Evolutionary conservation across 805 yeast genomes (phyloP).

Genomic region (Saccharomycopsis olivae): DNA sequence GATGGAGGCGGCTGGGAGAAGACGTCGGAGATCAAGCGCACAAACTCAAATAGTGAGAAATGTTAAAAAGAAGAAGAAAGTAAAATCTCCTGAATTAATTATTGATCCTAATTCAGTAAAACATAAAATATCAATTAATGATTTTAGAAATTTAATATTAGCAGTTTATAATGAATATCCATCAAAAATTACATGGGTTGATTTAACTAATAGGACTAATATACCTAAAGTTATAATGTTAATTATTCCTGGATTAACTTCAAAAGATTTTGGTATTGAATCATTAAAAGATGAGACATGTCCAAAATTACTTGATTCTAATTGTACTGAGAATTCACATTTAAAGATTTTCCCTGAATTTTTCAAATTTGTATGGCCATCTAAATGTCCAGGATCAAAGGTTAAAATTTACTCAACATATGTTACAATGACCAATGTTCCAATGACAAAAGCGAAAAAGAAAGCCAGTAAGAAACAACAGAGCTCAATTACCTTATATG

Average conservation of each 20-base stretch:
- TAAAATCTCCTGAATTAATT: slow-evolving; percentile 25
- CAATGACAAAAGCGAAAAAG: slow-evolving; percentile 34
- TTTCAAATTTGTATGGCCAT: slow-evolving; percentile 37
- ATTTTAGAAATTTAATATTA: slow-evolving; percentile 37
- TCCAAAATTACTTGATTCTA: slow-evolving; percentile 6
- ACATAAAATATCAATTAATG: slow-evolving; percentile 27
- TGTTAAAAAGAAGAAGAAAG: slow-evolving; percentile 25
- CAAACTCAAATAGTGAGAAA: slow-evolving; percentile 4
- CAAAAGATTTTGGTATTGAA: slow-evolving; percentile 32
- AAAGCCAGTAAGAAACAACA: slow-evolving; percentile 14
- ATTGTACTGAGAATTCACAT: slow-evolving; percentile 3
- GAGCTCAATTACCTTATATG: slow-evolving; percentile 34
- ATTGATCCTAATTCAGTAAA: slow-evolving; percentile 24
- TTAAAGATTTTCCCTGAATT: slow-evolving; percentile 25
- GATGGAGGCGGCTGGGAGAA: not conserved
- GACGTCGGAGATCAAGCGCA: slow-evolving; percentile 24
- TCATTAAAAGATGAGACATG: slow-evolving; percentile 17
- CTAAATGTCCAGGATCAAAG: slow-evolving; percentile 57
- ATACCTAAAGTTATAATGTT: slow-evolving; percentile 48
- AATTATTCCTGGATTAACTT: slow-evolving; percentile 54
- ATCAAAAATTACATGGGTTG: slow-evolving; percentile 39
- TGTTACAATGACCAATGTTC: slow-evolving; percentile 45
- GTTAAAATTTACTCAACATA: slow-evolving; percentile 44
- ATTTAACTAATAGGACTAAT: slow-evolving; percentile 34
- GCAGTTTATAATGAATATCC: slow-evolving; percentile 30